Percentiles rank a stretch among this genome's conserved stretches.
phyloP scores from a whole-genome alignment of 2,329 filamentous ascomycete genomes.

The Pestalotiopsis sp. region DNA sequence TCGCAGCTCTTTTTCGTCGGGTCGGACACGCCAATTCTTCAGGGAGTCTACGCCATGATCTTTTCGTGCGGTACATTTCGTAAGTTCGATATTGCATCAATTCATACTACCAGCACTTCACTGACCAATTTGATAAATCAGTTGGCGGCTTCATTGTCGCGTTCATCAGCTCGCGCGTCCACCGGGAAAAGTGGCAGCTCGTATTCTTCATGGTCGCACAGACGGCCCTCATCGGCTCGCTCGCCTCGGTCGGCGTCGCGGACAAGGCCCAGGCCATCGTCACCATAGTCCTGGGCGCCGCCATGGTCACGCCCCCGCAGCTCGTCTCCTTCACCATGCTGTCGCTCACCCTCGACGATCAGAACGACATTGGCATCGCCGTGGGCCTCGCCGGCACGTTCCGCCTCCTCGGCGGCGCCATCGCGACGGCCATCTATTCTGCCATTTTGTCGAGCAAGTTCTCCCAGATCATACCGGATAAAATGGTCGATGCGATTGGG shows the following conservation, averaged over 20 bases:
- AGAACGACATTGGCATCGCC: conserved; percentile 34
- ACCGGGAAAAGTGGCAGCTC: conserved; percentile 37
- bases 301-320: conserved; percentile 31
- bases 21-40: conserved; percentile 22
- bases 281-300: conserved; percentile 30
- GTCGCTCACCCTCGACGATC: conserved; percentile 33
- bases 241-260: conserved; percentile 31
- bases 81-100: neutral
- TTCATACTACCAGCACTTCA: neutral
- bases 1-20: conserved; percentile 26
- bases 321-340: conserved; percentile 35
- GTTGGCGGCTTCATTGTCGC: conserved; percentile 27
- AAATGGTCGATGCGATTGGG: conserved; percentile 22
- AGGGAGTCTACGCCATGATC: conserved; percentile 28
- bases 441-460: conserved; percentile 33
- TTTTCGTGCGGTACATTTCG: conserved; percentile 30
- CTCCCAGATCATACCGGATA: conserved; percentile 20
- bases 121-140: neutral
- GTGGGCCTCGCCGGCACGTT: conserved; percentile 37
- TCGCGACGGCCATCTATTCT: conserved; percentile 38
- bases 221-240: conserved; percentile 35
- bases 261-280: conserved; percentile 34
- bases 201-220: conserved; percentile 31
- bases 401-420: conserved; percentile 35
- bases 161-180: conserved; percentile 29